Evolutionary conservation across 1,284 basidiomycete genomes (phyloP), one percentile per base, ranked within the genome.

Genomic region (Paramarasmius palmivorus): DNA sequence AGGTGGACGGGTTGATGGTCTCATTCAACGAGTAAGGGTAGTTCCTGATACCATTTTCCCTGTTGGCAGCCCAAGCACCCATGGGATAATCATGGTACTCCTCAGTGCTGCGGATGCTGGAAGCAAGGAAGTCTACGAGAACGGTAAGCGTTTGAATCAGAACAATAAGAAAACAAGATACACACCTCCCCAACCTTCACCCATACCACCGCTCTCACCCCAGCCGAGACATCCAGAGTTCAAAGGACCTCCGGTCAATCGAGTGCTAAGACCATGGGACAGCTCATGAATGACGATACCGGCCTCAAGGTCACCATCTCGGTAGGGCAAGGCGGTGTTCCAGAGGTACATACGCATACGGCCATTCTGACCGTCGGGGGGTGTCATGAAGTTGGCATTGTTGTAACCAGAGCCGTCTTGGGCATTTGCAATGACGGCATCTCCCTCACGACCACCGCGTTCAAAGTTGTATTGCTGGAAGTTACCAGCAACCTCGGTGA

Each of bases 401-500:
- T 95, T 94, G 74, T 84, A 95, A 3, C 95, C 95, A 20, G 86
- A 90, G 40, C 94, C 94, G 64, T 97, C 95, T 72, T 97, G 94
- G 1, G 95, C 95, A 64, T 96, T 96, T 52, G 93, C 87, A 59
- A 97, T 93, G 59, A 98, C 92, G 40, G 86, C 94, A 63, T 98
- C 95, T 58, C 83, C 83, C 64, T 92, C 94, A 54, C 75, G 74
- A 38, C 95, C 95, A 32, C 95, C 95, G 49, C 87, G 84, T 1
- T 86, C 93, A 66, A 94, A 95, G 84, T 98, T 98, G 81, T 93
- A 80, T 68, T 95, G 92, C 73, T 98, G 95, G 88, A 98, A 98
- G 81, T 98, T 98, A 36, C 95, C 94, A 2, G 93, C 78, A 7
- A 83, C 79, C 71, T 98, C 95, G 66, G 91, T 90, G 70, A 98